Evolutionary conservation across 2,329 filamentous ascomycete genomes (phyloP).

Genomic region (Aspergillus sp.): DNA sequence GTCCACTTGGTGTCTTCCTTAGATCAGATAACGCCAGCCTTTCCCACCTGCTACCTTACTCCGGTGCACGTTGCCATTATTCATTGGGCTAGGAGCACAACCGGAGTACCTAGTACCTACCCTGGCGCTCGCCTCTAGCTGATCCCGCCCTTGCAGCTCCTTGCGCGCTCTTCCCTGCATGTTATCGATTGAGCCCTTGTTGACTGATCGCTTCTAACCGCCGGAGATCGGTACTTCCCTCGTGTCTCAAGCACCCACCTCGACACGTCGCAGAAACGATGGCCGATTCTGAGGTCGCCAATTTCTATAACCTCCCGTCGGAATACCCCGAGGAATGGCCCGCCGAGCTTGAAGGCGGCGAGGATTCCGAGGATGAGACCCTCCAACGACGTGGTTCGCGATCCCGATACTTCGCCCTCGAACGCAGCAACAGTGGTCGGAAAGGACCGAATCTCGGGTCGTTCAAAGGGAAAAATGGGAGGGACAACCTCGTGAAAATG

Average conservation of each 20-base stretch:
- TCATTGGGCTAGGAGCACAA: too few relatives aligned
- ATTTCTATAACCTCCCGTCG: constrained; percentile 82
- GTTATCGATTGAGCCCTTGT: neutral
- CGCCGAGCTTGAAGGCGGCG: constrained; percentile 71
- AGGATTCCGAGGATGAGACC: constrained; percentile 61
- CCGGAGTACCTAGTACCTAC: neutral
- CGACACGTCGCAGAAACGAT: constrained; percentile 35
- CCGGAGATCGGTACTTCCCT: constrained; percentile 2
- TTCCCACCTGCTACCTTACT: neutral
- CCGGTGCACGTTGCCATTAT: too few relatives aligned
- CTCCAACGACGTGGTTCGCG: constrained; percentile 41
- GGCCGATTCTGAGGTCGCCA: constrained; percentile 78
- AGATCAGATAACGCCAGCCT: constrained; percentile 20
- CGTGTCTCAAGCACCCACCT: neutral
- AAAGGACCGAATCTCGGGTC: constrained; percentile 66
- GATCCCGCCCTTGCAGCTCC: constrained; percentile 10
- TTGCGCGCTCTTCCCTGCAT: constrained; percentile 11
- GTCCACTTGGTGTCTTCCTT: constrained; percentile 13
- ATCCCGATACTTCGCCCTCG: constrained; percentile 81
- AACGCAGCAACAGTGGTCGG: constrained; percentile 69
- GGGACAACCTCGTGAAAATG: constrained; percentile 77
- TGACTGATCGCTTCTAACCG: constrained; percentile 7
- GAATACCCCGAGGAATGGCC: constrained; percentile 85
- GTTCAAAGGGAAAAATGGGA: constrained; percentile 65
- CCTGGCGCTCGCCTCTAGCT: neutral